phyloP scores from a whole-genome alignment of 2,329 filamentous ascomycete species.

The Fusarium chlamydosporum region DNA sequence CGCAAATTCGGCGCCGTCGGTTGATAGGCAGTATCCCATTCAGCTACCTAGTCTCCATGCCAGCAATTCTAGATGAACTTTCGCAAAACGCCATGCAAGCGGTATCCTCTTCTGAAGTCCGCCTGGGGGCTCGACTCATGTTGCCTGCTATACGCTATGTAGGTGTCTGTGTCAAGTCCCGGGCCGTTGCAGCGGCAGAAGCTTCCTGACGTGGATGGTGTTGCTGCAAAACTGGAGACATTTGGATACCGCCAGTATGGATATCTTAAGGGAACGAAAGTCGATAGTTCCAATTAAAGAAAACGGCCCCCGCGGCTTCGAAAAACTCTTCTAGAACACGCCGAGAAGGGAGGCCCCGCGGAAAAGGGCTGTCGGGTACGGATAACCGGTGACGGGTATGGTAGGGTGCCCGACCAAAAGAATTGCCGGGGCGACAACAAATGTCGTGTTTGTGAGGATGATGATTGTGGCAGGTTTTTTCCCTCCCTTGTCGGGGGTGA shows the following conservation, averaged over 20 bases:
- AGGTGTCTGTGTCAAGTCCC: slow-evolving; percentile 29
- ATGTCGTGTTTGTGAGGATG: slow-evolving; percentile 23
- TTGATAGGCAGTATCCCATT: slow-evolving; percentile 20
- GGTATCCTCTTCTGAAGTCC: slow-evolving; percentile 27
- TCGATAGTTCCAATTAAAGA: slow-evolving; percentile 32
- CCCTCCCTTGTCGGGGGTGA: slow-evolving; percentile 34
- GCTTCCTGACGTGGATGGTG: slow-evolving; percentile 25
- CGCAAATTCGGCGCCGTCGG: slow-evolving; percentile 35
- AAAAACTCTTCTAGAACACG: slow-evolving; percentile 38
- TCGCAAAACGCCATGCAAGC: slow-evolving; percentile 1
- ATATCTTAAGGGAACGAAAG: slow-evolving; percentile 21
- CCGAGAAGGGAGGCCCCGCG: slow-evolving; percentile 19
- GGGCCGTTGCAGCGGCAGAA: slow-evolving; percentile 33
- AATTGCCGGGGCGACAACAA: slow-evolving; percentile 23
- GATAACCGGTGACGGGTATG: not conserved
- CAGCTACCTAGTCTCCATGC: slow-evolving; percentile 15
- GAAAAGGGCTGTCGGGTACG: slow-evolving; percentile 27
- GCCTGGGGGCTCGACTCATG: slow-evolving; percentile 26
- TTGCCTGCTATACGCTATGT: slow-evolving; percentile 17
- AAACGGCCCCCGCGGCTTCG: slow-evolving; percentile 26
- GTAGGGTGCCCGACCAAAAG: slow-evolving; percentile 6
- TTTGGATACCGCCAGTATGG: slow-evolving; percentile 21
- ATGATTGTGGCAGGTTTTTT: slow-evolving; percentile 38
- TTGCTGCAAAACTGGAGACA: slow-evolving; percentile 34
- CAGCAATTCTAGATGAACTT: slow-evolving; percentile 16